Conservation (phyloP, 1,139 yeast genomes). For the Candida freyschussii region DNA sequence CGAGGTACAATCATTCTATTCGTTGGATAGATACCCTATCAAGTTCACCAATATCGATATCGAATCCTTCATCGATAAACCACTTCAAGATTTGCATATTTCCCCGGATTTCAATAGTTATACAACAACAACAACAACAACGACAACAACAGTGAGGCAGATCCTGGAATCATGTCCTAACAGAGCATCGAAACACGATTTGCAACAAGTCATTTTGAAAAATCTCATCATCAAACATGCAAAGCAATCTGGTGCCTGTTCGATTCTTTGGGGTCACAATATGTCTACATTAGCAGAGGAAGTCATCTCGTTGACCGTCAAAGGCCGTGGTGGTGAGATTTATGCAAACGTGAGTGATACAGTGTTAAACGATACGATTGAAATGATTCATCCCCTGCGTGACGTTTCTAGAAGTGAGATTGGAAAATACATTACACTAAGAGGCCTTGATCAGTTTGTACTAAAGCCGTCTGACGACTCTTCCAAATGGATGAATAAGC, state of each 20-base stretch:
- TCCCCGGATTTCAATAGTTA: slow-evolving; percentile 11
- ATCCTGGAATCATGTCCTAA: slow-evolving; percentile 35
- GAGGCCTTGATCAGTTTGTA: slow-evolving; percentile 16
- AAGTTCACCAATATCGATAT: slow-evolving; percentile 17
- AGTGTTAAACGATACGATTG: slow-evolving; percentile 32
- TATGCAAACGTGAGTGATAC: slow-evolving; percentile 47
- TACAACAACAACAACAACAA: slow-evolving; percentile 1
- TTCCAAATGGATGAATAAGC: slow-evolving; percentile 27
- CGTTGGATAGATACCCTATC: slow-evolving; percentile 19
- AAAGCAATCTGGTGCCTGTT: slow-evolving; percentile 39
- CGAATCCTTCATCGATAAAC: slow-evolving; percentile 10
- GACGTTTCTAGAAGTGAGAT: slow-evolving; percentile 71
- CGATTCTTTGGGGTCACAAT: slow-evolving; percentile 68
- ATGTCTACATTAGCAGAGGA: slow-evolving; percentile 83
- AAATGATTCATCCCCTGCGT: slow-evolving; percentile 62
- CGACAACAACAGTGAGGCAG: slow-evolving; percentile 16
- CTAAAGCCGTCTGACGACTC: slow-evolving; percentile 10
- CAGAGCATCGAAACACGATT: slow-evolving; percentile 61
- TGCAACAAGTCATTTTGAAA: slow-evolving; percentile 44
- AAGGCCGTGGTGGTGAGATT: slow-evolving; percentile 78
- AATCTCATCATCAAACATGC: slow-evolving; percentile 50
- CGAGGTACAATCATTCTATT: slow-evolving; percentile 25
- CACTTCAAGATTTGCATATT: slow-evolving; percentile 7
- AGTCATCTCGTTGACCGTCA: slow-evolving; percentile 74
- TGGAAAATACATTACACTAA: slow-evolving; percentile 42